Conservation (phyloP, 73 alveolate genomes). For the Paramecium biaurelia region DNA sequence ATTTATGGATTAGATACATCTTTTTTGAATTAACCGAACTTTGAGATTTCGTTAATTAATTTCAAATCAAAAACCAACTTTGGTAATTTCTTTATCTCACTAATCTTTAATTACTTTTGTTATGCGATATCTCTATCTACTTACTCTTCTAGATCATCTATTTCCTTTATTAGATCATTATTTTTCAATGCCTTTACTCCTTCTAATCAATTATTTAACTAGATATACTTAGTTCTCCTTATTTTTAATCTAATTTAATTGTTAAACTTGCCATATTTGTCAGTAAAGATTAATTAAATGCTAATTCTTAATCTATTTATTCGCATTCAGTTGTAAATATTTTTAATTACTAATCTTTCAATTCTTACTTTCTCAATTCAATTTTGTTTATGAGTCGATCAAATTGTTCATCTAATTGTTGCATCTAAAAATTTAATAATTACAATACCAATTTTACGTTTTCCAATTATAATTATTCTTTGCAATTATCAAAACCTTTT, state of each 20-base stretch:
- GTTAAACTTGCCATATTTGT: not conserved
- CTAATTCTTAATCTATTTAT: not conserved
- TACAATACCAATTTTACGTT: not conserved
- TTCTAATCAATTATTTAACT: not conserved
- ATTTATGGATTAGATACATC: slow-evolving; percentile 60
- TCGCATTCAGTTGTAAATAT: slow-evolving; percentile 5
- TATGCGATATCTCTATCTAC: slow-evolving; percentile 42
- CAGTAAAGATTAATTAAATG: not conserved
- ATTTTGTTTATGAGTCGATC: not conserved
- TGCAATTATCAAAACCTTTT: not conserved
- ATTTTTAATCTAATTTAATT: not conserved
- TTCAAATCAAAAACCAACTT: not conserved
- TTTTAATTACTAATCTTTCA: not conserved
- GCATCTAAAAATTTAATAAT: not conserved
- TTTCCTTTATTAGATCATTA: not conserved
- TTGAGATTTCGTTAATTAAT: not conserved
- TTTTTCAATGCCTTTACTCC: not conserved
- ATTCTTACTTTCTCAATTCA: not conserved
- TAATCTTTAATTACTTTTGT: not conserved
- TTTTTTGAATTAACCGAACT: not conserved
- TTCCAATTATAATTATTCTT: not conserved
- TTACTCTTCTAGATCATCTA: slow-evolving; percentile 40
- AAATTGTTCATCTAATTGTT: slow-evolving; percentile 20
- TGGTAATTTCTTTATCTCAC: not conserved
- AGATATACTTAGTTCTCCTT: not conserved